Evolutionary conservation across 495 filamentous ascomycete genomes (phyloP), one percentile per base, ranked within the genome.

Genomic region (Elaphomyces granulatus): DNA sequence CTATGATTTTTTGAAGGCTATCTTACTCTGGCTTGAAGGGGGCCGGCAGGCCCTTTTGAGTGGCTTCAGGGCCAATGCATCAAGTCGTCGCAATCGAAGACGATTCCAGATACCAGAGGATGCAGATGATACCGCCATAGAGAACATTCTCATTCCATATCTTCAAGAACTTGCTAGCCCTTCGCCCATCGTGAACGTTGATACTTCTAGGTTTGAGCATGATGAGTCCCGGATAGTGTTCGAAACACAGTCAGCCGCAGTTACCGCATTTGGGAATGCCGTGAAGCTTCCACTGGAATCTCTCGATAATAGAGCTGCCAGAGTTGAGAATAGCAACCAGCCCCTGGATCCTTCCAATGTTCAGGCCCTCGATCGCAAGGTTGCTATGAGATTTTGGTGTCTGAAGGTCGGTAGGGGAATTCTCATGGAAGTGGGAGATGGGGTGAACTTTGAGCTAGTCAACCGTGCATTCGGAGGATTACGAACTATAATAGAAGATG

Each of bases 1-100:
- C n/a, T 78, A 78, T 44, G 77, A 80, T 38, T 81, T 81, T 46
- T 44, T 80, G 2, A 74, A 71, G 52, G 74, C 77, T 2, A 77
- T 80, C 15, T 34, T 77, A 3, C 65, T 79, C 4, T 81, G 75
- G 68, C 50, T 80, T 2, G 70, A 74, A 33, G 70, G 69, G 3
- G 77, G 77, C 8, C 51, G 68, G 15, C 59, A 64, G 12, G 54
- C 56, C 21, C 38, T 81, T 4, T 49, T 77, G 1, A 52, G 66
- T 26, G 76, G 71, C 1, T 81, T 81, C 49, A 71, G 69, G 20
- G 55, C 56, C 10, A 49, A 55, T 10, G 42, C 52, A 1, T 50
- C 50, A 8, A 48, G 58, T 45, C 47, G 56, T 8, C 54, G 56
- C 15, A 50, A 58, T 28, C 49, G 51, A 28, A 46, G 52, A 9